Evolutionary conservation across 768 basidiomycete genomes (phyloP).

Genomic region (Lentinula aciculospora): DNA sequence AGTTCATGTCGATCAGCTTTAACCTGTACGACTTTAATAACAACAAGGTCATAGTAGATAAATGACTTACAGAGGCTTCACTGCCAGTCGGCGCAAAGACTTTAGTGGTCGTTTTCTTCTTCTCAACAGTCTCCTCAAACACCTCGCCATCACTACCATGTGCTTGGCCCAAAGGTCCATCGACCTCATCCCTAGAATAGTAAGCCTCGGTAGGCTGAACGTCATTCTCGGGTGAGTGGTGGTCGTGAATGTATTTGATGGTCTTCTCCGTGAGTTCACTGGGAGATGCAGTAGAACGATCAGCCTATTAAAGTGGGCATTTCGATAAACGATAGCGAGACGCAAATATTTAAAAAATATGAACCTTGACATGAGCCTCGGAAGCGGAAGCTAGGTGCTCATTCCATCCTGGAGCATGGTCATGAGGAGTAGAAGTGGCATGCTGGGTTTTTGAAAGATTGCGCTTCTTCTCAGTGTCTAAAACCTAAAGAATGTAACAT

Average conservation of each 20-base stretch:
- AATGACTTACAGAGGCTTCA: too few species aligned
- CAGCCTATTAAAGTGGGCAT: background rate
- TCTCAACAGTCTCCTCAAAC: background rate
- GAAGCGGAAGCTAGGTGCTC: conserved; percentile 5
- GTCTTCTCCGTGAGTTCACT: background rate
- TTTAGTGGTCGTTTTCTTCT: background rate
- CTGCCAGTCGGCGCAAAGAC: background rate
- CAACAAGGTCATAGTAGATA: too few species aligned
- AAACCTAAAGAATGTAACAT: background rate
- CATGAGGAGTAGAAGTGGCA: background rate
- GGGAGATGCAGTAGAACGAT: background rate
- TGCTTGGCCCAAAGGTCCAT: background rate
- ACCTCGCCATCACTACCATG: background rate
- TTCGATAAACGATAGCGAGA: too few species aligned
- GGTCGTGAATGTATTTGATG: conserved; percentile 1
- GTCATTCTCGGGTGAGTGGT: background rate
- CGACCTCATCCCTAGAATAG: background rate
- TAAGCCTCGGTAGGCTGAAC: background rate
- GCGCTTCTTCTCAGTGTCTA: conserved; percentile 4
- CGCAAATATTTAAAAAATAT: too few species aligned
- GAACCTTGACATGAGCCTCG: conserved; percentile 5
- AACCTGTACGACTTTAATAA: too few species aligned
- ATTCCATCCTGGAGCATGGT: conserved; percentile 6
- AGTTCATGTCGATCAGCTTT: too few species aligned
- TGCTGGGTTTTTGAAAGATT: conserved; percentile 3